These are phyloP conservation scores for Talaromyces amestolkiae DNA, from an alignment of 2,329 filamentous ascomycete genomes.

Conservation along the genomic window DNA sequence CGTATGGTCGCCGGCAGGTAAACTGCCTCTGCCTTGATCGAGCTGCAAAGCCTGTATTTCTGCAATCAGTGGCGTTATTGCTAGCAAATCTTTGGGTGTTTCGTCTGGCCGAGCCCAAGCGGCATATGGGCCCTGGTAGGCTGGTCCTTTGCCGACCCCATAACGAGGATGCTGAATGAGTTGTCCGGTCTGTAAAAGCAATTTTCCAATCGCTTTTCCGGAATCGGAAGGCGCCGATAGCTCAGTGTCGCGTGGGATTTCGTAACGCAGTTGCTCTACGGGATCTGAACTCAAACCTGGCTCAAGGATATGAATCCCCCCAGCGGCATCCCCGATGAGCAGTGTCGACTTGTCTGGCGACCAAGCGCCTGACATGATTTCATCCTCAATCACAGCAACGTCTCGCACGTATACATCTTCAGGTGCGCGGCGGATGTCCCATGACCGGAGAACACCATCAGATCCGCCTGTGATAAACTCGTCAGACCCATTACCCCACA, in stretches of 20 bases:
- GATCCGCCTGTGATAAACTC: slow-evolving; percentile 60
- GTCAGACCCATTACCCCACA: slow-evolving; percentile 54
- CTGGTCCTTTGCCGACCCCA: slow-evolving; percentile 41
- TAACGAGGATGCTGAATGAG: slow-evolving; percentile 36
- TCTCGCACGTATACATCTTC: slow-evolving; percentile 55
- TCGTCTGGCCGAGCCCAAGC: slow-evolving; percentile 37
- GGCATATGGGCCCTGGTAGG: slow-evolving; percentile 43
- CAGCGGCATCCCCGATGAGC: slow-evolving; percentile 57
- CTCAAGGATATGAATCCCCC: slow-evolving; percentile 53
- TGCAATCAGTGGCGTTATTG: slow-evolving; percentile 26
- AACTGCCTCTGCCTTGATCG: slow-evolving; percentile 22
- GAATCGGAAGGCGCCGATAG: slow-evolving; percentile 22
- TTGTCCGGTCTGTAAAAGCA: slow-evolving; percentile 34
- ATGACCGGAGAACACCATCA: slow-evolving; percentile 59
- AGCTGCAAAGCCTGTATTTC: slow-evolving; percentile 34
- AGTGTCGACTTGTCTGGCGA: slow-evolving; percentile 56
- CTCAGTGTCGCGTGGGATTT: slow-evolving; percentile 12
- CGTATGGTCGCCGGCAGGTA: slow-evolving; percentile 17
- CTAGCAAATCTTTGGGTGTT: slow-evolving; percentile 25
- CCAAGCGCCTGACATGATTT: slow-evolving; percentile 59
- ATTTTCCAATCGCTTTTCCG: slow-evolving; percentile 28
- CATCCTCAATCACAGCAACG: slow-evolving; percentile 49
- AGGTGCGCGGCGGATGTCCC: slow-evolving; percentile 55
- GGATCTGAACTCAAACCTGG: slow-evolving; percentile 30
- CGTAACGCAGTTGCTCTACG: slow-evolving; percentile 28